Conservation (phyloP, 495 filamentous ascomycete genomes). For the Trichoderma erinaceum region DNA sequence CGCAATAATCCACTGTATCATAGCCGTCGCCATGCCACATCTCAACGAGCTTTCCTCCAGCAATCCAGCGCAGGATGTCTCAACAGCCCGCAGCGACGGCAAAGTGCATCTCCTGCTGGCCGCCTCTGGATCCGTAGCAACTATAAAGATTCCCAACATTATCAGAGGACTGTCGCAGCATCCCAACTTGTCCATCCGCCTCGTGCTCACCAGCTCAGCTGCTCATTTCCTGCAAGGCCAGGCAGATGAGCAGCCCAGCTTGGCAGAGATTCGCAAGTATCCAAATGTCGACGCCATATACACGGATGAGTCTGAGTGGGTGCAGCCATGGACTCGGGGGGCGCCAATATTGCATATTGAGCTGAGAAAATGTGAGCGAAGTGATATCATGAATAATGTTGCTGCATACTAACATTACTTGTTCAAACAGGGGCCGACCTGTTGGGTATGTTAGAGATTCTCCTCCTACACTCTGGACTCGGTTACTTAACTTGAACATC, state of each 20-base stretch:
- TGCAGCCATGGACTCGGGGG: constrained; percentile 60
- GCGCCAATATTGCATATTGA: constrained; percentile 78
- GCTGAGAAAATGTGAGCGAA: constrained; percentile 47
- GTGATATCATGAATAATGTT: background rate
- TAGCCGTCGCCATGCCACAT: background rate
- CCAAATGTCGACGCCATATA: constrained; percentile 66
- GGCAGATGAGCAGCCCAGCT: constrained; percentile 58
- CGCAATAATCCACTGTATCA: background rate
- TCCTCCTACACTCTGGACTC: too few species aligned
- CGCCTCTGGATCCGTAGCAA: constrained; percentile 71
- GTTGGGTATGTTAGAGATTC: constrained; percentile 33
- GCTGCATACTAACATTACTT: background rate
- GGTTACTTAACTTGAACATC: too few species aligned
- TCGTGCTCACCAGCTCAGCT: constrained; percentile 69
- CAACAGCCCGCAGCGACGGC: constrained; percentile 43
- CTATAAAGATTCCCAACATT: constrained; percentile 82
- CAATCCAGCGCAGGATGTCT: constrained; percentile 22
- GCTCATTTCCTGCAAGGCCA: constrained; percentile 65
- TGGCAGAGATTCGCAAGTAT: constrained; percentile 43
- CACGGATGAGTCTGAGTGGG: constrained; percentile 76
- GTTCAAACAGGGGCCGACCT: constrained; percentile 53
- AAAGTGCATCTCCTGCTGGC: constrained; percentile 77
- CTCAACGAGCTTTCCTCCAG: background rate
- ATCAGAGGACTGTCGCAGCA: constrained; percentile 47
- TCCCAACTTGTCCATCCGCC: constrained; percentile 61